Evolutionary conservation across 2,329 filamentous ascomycete genomes (phyloP).

Genomic region (Stemphylium vesicarium): DNA sequence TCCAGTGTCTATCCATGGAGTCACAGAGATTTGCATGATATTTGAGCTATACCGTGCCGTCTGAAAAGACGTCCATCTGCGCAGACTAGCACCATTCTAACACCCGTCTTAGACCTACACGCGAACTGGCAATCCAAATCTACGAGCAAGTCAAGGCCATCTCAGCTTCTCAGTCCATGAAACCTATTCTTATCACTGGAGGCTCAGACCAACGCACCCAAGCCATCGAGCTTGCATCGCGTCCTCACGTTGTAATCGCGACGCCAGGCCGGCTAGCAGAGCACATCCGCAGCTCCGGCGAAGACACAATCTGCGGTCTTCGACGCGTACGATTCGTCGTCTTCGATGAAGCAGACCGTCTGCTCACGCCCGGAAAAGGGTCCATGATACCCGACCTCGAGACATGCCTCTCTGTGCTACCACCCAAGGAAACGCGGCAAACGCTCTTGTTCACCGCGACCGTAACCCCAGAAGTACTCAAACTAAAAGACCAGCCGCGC

Average conservation of each 20-base stretch:
- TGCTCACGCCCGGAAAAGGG: constrained; percentile 76
- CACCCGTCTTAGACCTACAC: constrained; percentile 38
- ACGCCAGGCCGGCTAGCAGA: constrained; percentile 90
- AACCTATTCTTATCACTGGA: constrained; percentile 87
- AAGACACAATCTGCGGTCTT: constrained; percentile 86
- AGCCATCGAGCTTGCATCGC: constrained; percentile 78
- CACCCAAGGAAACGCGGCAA: constrained; percentile 79
- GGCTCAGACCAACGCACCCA: constrained; percentile 92
- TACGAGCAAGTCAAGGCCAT: constrained; percentile 96
- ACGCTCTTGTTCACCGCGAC: constrained; percentile 96
- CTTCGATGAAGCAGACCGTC: constrained; percentile 91
- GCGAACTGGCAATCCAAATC: constrained; percentile 93
- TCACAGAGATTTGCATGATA: too few relatives aligned
- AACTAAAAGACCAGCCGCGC: constrained; percentile 80
- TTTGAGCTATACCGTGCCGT: neutral
- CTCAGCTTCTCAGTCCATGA: constrained; percentile 84
- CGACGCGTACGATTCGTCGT: constrained; percentile 83
- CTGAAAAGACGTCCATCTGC: neutral
- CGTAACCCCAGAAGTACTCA: constrained; percentile 88
- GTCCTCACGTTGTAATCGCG: constrained; percentile 91
- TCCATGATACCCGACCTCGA: constrained; percentile 96
- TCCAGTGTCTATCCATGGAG: too few relatives aligned
- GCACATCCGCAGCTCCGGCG: constrained; percentile 88
- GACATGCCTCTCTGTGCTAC: constrained; percentile 82
- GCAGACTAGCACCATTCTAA: constrained; percentile 7